phyloP scores from a whole-genome alignment of 2,329 filamentous ascomycete genomes.

The Fusarium algeriense region DNA sequence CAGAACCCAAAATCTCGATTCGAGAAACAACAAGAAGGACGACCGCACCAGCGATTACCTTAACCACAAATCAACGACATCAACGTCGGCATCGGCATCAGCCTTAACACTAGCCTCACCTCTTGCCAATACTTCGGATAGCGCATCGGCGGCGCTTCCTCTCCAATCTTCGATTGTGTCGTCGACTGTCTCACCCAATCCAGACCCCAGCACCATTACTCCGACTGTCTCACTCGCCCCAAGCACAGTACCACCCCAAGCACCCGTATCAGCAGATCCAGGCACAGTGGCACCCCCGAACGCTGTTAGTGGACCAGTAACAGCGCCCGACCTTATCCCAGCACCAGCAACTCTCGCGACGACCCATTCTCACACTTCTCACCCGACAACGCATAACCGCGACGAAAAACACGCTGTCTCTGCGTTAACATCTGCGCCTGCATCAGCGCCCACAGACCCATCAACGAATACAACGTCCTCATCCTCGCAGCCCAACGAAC shows the following conservation, averaged over 20 bases:
- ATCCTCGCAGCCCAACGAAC: conserved; percentile 14
- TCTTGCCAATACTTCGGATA: conserved; percentile 36
- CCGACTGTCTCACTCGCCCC: conserved; percentile 38
- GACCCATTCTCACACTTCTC: conserved; percentile 40
- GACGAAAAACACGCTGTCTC: conserved; percentile 45
- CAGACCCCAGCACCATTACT: conserved; percentile 36
- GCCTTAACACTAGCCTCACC: conserved; percentile 32
- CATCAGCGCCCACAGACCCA: conserved; percentile 30
- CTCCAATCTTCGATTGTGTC: conserved; percentile 41
- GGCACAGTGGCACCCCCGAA: conserved; percentile 23
- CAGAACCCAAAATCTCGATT: conserved; percentile 35
- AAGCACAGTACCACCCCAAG: conserved; percentile 14
- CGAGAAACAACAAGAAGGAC: conserved; percentile 33
- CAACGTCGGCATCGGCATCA: conserved; percentile 4
- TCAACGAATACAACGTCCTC: conserved; percentile 26
- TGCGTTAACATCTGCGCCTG: conserved; percentile 31
- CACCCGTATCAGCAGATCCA: conserved; percentile 29
- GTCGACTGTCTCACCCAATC: conserved; percentile 48
- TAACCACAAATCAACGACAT: conserved; percentile 21
- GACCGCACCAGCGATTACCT: conserved; percentile 8
- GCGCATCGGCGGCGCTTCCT: conserved; percentile 36
- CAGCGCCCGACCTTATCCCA: conserved; percentile 30
- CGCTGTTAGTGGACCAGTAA: conserved; percentile 33
- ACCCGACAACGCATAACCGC: conserved; percentile 47
- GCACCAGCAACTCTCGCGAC: conserved; percentile 32